Base-by-base conservation (phyloP, 371 early-diverging fungal species). In the Syncephalastrum contaminatum region DNA sequence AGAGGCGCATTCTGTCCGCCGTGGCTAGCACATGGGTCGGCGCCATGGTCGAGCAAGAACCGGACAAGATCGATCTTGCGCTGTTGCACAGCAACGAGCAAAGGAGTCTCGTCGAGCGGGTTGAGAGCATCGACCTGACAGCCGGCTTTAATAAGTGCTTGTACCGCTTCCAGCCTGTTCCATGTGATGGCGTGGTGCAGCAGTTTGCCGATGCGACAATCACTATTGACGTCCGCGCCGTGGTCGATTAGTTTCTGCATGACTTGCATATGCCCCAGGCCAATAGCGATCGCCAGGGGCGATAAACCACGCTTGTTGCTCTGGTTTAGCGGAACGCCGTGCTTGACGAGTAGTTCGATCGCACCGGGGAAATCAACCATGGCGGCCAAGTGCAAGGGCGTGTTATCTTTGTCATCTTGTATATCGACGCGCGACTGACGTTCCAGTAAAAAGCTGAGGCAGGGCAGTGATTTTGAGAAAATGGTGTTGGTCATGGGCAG, bases 381-480 rank as follows among this genome's bases (percentile, higher is more conserved):
- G 8, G 63, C 70, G 2, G 75, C 72, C 6, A 75, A 30, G 62
- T 86, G 82, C 54, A 89, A 63, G 1, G 86, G 72, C 0, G 82
- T 80, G 62, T 89, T 88, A 22, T 88, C 89, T 47, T 72, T 72
- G 6, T 72, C 69, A 58, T 92, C 90, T 49, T 81, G 66, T 0
- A 69, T 68, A 57, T 82, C 69, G 8, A 76, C 53, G 3, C 72
- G 60, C 6, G 73, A 65, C 4, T 78, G 72, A 18, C 62, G 62
- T 14, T 73, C 51, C 2, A 71, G 51, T 12, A 83, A 48, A 18
- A 74, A 51, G 47, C 70, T 58, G 19, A 69, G 51, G n/a, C 68
- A 67, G 1, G 43, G 51, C 0, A 66, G 41, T 5, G 72, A 77
- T 1, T 55, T 57, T 2, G 72, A 54, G 46, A 77, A 72, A 16